Conservation (phyloP, 441 rosid genomes). For the Adansonia grandidieri region DNA sequence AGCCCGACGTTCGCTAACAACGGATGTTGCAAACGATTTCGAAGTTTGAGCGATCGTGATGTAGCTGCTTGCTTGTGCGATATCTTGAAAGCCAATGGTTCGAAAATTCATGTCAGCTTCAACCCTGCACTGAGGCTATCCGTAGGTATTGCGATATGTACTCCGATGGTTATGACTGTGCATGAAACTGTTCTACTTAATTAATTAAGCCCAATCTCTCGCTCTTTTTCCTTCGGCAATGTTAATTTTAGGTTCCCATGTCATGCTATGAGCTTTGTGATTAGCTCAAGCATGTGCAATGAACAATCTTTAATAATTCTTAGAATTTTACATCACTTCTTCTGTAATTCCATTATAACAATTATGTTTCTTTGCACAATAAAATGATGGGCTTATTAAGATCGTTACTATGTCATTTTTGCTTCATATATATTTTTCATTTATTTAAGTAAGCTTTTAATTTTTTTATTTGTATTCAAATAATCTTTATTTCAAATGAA, state of each 20-base stretch:
- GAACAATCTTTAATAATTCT: not conserved
- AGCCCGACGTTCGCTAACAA: not conserved
- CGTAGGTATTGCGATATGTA: not conserved
- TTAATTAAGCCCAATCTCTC: not conserved
- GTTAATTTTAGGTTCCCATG: no score
- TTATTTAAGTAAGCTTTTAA: no score
- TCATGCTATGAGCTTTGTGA: no score
- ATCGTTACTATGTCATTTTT: no score
- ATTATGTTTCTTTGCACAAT: not conserved
- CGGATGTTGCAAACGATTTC: not conserved
- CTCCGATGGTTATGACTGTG: not conserved
- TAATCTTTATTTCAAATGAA: no score
- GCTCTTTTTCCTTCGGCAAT: not conserved
- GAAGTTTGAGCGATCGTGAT: not conserved
- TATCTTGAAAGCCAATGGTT: not conserved
- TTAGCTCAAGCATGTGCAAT: not conserved
- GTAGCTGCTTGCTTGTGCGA: not conserved
- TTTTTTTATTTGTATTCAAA: no score
- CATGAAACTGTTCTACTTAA: no score
- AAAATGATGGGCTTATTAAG: not conserved
- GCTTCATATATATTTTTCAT: no score
- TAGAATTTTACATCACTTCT: not conserved
- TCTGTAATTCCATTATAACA: not conserved
- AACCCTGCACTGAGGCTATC: not conserved
- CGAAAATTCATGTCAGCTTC: not conserved